Conservation (phyloP, 2,329 filamentous ascomycete genomes). For the Claviceps humidiphila region DNA sequence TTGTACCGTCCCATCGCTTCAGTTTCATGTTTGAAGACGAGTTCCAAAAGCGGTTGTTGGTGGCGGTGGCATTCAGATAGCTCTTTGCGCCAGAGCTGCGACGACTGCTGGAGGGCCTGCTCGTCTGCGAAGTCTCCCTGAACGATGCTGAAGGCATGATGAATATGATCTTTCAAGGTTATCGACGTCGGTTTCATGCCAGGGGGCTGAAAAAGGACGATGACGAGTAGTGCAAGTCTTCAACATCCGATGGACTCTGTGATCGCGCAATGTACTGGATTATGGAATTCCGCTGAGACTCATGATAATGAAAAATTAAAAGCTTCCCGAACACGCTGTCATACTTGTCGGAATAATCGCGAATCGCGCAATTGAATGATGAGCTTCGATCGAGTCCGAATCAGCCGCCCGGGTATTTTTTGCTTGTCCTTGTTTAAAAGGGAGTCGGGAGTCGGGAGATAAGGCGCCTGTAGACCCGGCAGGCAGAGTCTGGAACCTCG, state of each 20-base stretch:
- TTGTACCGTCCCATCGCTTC: slow-evolving; percentile 8
- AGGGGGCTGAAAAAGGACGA: not conserved
- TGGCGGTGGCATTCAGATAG: not conserved
- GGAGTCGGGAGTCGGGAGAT: not conserved
- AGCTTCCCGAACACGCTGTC: not conserved
- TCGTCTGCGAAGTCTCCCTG: not conserved
- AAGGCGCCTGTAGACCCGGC: not conserved
- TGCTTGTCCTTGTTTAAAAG: not conserved
- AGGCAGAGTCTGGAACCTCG: not conserved
- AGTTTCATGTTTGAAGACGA: not conserved
- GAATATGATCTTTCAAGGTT: not conserved
- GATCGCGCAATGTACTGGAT: not conserved
- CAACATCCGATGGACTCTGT: not conserved
- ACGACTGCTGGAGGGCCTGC: not conserved
- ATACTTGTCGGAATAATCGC: not conserved
- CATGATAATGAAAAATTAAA: not conserved
- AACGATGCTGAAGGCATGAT: not conserved
- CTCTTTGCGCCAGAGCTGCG: not conserved
- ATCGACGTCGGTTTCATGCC: not conserved
- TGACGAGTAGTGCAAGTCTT: not conserved
- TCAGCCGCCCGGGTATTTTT: not conserved
- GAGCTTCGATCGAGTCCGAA: not conserved
- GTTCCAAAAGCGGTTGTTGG: not conserved
- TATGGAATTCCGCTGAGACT: not conserved
- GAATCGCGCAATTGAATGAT: not conserved